Conservation (phyloP, 2,329 filamentous ascomycete genomes). For the Xylariaceae sp. region DNA sequence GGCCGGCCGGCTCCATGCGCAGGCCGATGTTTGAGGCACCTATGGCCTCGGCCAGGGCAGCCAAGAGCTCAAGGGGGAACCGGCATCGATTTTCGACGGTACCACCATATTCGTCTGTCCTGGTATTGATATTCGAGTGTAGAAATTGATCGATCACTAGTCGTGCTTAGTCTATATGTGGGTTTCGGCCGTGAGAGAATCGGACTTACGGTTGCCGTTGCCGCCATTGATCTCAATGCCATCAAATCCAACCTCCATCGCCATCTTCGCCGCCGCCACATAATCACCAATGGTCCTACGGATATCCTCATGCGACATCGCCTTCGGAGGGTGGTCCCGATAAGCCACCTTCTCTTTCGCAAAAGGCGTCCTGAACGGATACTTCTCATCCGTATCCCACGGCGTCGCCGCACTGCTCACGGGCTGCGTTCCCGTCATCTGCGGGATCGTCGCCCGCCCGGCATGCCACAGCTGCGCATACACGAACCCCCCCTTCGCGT, state of each 20-base stretch:
- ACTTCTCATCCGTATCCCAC: slow-evolving; percentile 19
- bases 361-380: slow-evolving; percentile 23
- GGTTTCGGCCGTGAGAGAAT: too few species aligned
- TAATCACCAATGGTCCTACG: slow-evolving; percentile 54
- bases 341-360: slow-evolving; percentile 30
- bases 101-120: slow-evolving; percentile 12
- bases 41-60: slow-evolving; percentile 23
- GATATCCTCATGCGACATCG: slow-evolving; percentile 62
- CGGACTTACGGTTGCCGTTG: slow-evolving; percentile 47
- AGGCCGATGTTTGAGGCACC: slow-evolving; percentile 24
- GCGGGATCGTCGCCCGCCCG: slow-evolving; percentile 46
- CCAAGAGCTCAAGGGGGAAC: slow-evolving; percentile 1
- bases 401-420: slow-evolving; percentile 16
- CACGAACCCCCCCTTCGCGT: slow-evolving; percentile 53
- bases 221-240: slow-evolving; percentile 59
- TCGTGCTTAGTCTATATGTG: too few species aligned
- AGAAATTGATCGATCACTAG: slow-evolving; percentile 50
- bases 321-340: slow-evolving; percentile 41
- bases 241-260: slow-evolving; percentile 63
- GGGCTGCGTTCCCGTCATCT: neutral
- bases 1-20: slow-evolving; percentile 34
- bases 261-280: slow-evolving; percentile 46
- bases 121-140: slow-evolving; percentile 9
- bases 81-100: slow-evolving; percentile 32
- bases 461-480: slow-evolving; percentile 60